Evolutionary conservation across 306 rosid species (phyloP).

Genomic region (Dalbergia cochinchinensis): DNA sequence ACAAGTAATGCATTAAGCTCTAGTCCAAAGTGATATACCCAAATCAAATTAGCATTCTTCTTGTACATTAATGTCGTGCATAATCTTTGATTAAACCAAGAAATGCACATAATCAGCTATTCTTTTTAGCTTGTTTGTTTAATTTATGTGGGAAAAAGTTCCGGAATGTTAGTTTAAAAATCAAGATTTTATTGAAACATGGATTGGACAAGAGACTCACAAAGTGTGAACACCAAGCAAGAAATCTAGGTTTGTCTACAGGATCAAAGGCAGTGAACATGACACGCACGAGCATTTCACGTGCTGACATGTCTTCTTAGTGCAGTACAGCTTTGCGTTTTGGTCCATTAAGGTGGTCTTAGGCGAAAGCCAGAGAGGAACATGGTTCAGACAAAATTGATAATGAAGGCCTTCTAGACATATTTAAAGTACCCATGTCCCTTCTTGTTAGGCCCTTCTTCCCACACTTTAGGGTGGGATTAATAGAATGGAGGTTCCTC

Average conservation of each 20-base stretch:
- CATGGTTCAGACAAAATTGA: constrained; percentile 52
- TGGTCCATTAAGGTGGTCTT: constrained; percentile 45
- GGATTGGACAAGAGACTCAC: constrained; percentile 50
- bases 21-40: not conserved
- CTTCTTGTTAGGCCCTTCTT: constrained; percentile 40
- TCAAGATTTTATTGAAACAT: constrained; percentile 41
- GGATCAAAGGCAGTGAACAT: constrained; percentile 56
- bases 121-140: not conserved
- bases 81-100: constrained; percentile 62
- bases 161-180: not conserved
- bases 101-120: constrained; percentile 32
- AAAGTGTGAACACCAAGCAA: constrained; percentile 51
- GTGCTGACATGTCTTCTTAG: constrained; percentile 59
- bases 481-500: constrained; percentile 14
- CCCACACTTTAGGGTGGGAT: constrained; percentile 22
- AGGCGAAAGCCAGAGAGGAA: constrained; percentile 41
- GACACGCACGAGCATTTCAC: constrained; percentile 62
- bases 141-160: constrained; percentile 5
- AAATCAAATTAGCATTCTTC: constrained; percentile 27
- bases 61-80: constrained; percentile 44
- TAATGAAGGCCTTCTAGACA: constrained; percentile 20
- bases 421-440: constrained; percentile 52
- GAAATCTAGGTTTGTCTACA: constrained; percentile 58
- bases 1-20: not conserved
- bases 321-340: constrained; percentile 51